These are phyloP conservation scores for Phytophthora multivora DNA, from an alignment of 352 stramenopile species.

Conservation along the genomic window DNA sequence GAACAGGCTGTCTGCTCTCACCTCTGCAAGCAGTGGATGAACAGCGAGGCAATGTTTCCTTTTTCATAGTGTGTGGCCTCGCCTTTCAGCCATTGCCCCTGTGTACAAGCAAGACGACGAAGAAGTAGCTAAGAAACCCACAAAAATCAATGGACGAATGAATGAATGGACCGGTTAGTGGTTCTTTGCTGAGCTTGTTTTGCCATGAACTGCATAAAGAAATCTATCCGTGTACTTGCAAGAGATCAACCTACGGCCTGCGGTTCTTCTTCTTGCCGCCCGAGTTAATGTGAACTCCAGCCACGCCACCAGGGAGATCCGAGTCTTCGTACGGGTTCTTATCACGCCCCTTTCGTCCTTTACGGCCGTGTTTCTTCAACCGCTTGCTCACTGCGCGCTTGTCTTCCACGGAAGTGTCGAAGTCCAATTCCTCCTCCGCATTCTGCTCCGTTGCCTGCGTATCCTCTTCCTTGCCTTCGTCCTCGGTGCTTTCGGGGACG, in stretches of 20 bases:
- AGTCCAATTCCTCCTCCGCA: conserved; percentile 56
- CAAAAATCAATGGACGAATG: conserved; percentile 45
- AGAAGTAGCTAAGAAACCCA: conserved; percentile 38
- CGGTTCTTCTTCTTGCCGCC: conserved; percentile 80
- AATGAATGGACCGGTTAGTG: conserved; percentile 22
- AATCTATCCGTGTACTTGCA: conserved; percentile 11
- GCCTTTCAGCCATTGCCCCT: conserved; percentile 22
- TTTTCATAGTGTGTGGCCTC: conserved; percentile 39
- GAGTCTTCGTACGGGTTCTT: conserved; percentile 97
- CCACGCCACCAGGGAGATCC: conserved; percentile 59
- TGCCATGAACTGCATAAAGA: conserved; percentile 3
- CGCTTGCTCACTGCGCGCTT: conserved; percentile 80
- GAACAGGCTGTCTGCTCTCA: conserved; percentile 20
- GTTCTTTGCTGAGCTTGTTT: background rate
- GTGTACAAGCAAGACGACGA: conserved; percentile 34
- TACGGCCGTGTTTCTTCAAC: conserved; percentile 95
- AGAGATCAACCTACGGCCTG: conserved; percentile 30
- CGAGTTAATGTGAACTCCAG: conserved; percentile 68
- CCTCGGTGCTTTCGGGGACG: conserved; percentile 20
- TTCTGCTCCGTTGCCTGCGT: conserved; percentile 8
- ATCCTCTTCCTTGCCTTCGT: conserved; percentile 14
- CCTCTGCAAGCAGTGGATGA: conserved; percentile 22
- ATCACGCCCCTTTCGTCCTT: conserved; percentile 95
- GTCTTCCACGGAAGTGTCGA: conserved; percentile 73
- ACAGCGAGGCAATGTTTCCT: conserved; percentile 28